These are phyloP conservation scores for Phytophthora constricta DNA, from an alignment of 352 stramenopile genomes.

Conservation along the genomic window DNA sequence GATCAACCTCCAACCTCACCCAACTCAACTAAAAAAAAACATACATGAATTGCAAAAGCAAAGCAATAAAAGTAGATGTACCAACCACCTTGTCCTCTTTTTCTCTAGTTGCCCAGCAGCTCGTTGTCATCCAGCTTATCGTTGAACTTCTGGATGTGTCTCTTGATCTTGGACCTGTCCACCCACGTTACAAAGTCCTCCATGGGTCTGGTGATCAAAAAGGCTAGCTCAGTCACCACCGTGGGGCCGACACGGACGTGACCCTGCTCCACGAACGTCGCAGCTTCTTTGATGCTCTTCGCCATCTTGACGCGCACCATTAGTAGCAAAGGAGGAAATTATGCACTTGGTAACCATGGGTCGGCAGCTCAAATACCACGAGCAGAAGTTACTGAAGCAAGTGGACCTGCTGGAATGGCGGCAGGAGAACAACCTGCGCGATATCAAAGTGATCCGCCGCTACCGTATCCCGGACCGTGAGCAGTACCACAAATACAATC, in stretches of 20 bases:
- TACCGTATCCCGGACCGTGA: constrained; percentile 99
- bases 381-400: constrained; percentile 99
- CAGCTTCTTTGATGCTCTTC: constrained; percentile 97
- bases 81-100: not conserved
- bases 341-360: constrained; percentile 75
- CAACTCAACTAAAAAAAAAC: no score
- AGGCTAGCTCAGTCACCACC: constrained; percentile 96
- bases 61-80: constrained; percentile 23
- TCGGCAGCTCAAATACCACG: constrained; percentile 95
- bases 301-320: constrained; percentile 99
- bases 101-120: constrained; percentile 93
- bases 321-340: no score
- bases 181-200: constrained; percentile 99
- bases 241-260: constrained; percentile 95
- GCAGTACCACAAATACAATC: constrained; percentile 99
- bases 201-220: constrained; percentile 97
- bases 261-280: constrained; percentile 97
- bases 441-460: constrained; percentile 97
- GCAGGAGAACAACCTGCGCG: constrained; percentile 97
- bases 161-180: constrained; percentile 97
- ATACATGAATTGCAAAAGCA: constrained; percentile 1
- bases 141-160: constrained; percentile 99
- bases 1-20: constrained; percentile 1
- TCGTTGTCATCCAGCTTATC: constrained; percentile 99
- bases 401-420: constrained; percentile 99